These are phyloP conservation scores for Globomyces pollinis-pini DNA, from an alignment of 192 early-diverging fungal genomes.

Conservation along the genomic window DNA sequence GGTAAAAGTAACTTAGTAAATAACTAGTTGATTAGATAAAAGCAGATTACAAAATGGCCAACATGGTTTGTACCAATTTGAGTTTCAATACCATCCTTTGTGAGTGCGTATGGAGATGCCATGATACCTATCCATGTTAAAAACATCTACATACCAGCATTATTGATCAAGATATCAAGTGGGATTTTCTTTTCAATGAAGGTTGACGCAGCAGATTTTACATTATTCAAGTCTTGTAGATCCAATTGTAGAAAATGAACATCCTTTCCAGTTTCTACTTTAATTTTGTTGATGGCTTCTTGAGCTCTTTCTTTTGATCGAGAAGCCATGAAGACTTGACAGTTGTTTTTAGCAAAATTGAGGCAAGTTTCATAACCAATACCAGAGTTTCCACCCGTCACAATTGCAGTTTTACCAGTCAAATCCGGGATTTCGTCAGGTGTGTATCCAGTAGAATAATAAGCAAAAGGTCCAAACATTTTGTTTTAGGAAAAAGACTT, in stretches of 20 bases:
- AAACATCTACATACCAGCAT: slow-evolving; percentile 44
- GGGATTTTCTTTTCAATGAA: slow-evolving; percentile 23
- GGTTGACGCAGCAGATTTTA: slow-evolving; percentile 22
- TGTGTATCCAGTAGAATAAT: no score
- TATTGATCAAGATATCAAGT: slow-evolving; percentile 52
- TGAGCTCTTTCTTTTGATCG: slow-evolving; percentile 19
- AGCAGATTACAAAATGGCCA: no score
- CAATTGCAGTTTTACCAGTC: slow-evolving; percentile 15
- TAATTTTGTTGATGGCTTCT: slow-evolving; percentile 24
- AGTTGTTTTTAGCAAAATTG: slow-evolving; percentile 17
- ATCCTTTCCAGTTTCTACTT: slow-evolving; percentile 9
- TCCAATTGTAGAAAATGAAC: slow-evolving; percentile 22
- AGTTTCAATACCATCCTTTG: slow-evolving; percentile 54
- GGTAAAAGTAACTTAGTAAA: slow-evolving; percentile 29
- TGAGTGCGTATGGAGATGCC: slow-evolving; percentile 41
- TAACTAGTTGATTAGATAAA: no score
- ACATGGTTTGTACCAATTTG: slow-evolving; percentile 65
- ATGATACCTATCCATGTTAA: slow-evolving; percentile 40
- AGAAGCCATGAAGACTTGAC: slow-evolving; percentile 13
- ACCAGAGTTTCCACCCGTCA: slow-evolving; percentile 28
- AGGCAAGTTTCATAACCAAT: slow-evolving; percentile 17
- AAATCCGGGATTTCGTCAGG: slow-evolving; percentile 20
- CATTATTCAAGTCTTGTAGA: slow-evolving; percentile 23
- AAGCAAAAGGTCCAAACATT: no score
- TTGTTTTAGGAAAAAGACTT: no score